Evolutionary conservation across 768 basidiomycete species (phyloP).

Genomic region (Rhizopogon roseolus): DNA sequence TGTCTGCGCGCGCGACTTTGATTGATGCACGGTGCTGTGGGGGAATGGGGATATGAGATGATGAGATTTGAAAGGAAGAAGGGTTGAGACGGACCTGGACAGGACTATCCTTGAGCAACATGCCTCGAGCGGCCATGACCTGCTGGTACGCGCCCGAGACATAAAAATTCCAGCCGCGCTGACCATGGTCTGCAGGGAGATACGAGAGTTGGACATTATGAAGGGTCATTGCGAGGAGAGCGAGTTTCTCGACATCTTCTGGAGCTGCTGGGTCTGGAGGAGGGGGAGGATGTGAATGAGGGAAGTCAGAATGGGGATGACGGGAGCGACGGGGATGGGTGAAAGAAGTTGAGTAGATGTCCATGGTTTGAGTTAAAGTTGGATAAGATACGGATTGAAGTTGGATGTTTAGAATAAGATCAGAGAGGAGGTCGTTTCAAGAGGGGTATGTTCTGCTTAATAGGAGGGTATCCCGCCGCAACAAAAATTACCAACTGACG

Average conservation of each 20-base stretch:
- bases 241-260: conserved; percentile 78
- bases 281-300: conserved; percentile 29
- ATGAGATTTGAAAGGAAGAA: conserved; percentile 5
- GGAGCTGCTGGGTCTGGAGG: conserved; percentile 33
- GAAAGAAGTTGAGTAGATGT: conserved; percentile 94
- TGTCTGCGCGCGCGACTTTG: conserved; percentile 89
- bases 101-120: conserved; percentile 86
- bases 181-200: conserved; percentile 62
- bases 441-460: conserved; percentile 4
- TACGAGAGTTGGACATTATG: conserved; percentile 85
- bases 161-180: conserved; percentile 80
- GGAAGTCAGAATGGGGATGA: conserved; percentile 49
- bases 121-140: conserved; percentile 85
- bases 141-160: conserved; percentile 89
- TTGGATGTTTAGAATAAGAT: conserved; percentile 6
- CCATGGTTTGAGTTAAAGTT: conserved; percentile 46
- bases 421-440: neutral
- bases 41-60: conserved; percentile 12
- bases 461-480: conserved; percentile 4
- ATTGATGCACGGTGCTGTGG: conserved; percentile 77
- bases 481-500: conserved; percentile 5
- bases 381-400: conserved; percentile 11
- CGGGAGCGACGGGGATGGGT: conserved; percentile 82
- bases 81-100: conserved; percentile 53
- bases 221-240: conserved; percentile 70